Conservation (phyloP, 306 rosid genomes). For the Prunus padus region DNA sequence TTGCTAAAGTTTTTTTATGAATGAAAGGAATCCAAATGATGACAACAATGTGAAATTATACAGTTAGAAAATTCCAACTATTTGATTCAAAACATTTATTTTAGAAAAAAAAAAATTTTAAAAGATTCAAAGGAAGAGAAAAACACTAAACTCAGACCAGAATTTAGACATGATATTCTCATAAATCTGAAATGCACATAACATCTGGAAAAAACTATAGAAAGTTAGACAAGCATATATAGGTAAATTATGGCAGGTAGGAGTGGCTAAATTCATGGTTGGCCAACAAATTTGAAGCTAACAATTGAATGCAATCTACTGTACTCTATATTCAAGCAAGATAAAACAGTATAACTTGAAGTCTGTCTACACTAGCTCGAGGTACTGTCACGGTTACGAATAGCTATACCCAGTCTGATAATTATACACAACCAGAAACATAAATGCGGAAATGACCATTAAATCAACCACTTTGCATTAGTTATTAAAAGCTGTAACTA, state of each 20-base stretch:
- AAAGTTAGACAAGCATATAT: slow-evolving; percentile 5
- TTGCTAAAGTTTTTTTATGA: background rate
- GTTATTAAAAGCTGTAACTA: slow-evolving; percentile 6
- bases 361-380: background rate
- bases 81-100: slow-evolving; percentile 22
- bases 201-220: background rate
- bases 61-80: slow-evolving; percentile 1
- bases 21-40: background rate
- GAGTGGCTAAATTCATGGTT: slow-evolving; percentile 37
- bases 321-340: slow-evolving; percentile 22
- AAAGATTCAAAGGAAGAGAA: background rate
- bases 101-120: background rate
- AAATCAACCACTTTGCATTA: slow-evolving; percentile 22
- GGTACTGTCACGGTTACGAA: slow-evolving; percentile 7
- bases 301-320: slow-evolving; percentile 29
- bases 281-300: slow-evolving; percentile 57
- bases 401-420: slow-evolving; percentile 21
- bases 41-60: slow-evolving; percentile 3
- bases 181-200: slow-evolving; percentile 5
- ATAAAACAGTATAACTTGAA: background rate
- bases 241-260: slow-evolving; percentile 26
- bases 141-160: slow-evolving; percentile 11
- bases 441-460: slow-evolving; percentile 16
- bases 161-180: slow-evolving; percentile 1
- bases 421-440: slow-evolving; percentile 25